Evolutionary conservation across 164 flowering plant genomes (phyloP).

Genomic region (Dillenia suffruticosa): DNA sequence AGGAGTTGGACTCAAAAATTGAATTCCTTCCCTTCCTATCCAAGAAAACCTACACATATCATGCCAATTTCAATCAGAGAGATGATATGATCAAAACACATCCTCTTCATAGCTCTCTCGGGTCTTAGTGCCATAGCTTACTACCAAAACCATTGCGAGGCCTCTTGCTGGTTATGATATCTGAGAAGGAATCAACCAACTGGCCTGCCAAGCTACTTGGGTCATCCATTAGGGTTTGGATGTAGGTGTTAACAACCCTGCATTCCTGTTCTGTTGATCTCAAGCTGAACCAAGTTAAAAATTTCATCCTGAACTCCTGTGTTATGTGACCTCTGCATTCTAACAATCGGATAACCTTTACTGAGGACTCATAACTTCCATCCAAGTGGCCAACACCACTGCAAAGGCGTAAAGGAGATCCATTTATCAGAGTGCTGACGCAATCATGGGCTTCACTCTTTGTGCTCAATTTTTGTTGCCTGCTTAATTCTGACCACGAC

Average conservation of each 20-base stretch:
- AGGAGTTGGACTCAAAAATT: no score
- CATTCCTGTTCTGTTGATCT: slow-evolving; percentile 55
- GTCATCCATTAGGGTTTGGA: slow-evolving; percentile 61
- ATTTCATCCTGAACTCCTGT: slow-evolving; percentile 54
- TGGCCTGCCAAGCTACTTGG: slow-evolving; percentile 75
- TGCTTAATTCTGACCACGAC: background rate
- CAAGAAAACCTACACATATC: no score
- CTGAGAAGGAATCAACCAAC: slow-evolving; percentile 52
- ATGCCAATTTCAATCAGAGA: no score
- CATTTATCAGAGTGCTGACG: no score
- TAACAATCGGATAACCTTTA: slow-evolving; percentile 50
- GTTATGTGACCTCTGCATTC: slow-evolving; percentile 62
- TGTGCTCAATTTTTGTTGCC: background rate
- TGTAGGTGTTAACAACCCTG: slow-evolving; percentile 54
- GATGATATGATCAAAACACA: no score
- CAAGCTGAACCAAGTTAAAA: slow-evolving; percentile 83
- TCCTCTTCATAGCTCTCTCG: no score
- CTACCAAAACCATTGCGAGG: slow-evolving; percentile 33
- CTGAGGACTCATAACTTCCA: slow-evolving; percentile 38
- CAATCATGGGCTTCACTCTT: no score
- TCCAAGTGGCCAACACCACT: no score
- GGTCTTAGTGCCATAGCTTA: slow-evolving; percentile 37
- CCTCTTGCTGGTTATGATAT: slow-evolving; percentile 34
- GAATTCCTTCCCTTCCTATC: no score
- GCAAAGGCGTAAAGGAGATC: no score